Base-by-base conservation (phyloP, 169 alveolate genomes). In the Plasmodium sp. region DNA sequence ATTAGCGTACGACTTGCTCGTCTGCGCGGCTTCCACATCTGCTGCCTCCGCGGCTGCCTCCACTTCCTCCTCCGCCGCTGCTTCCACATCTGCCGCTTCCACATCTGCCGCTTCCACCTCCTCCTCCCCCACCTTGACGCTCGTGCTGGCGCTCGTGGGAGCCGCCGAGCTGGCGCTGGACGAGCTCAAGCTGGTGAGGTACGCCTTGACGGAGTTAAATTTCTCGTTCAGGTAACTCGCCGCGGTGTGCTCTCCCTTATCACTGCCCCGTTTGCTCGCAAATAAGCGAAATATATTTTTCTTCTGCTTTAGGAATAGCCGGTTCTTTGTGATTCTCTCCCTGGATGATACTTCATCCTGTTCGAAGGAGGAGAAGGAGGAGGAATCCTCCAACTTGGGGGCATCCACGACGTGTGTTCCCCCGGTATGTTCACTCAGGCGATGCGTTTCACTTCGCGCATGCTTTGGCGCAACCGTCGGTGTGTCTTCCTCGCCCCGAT, bases 281-380 rank as follows among this genome's bases (percentile, higher is more conserved):
- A 90, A 90, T 79, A 90, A 67, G 39, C 94, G 94, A 56, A 90
- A 90, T 5, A 90, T 56, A 3, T 54, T 80, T 80, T 74, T 90
- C 83, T 14, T 90, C 72, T 90, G 83, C 22, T 81, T 90, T 48
- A 90, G 34, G 73, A 62, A 90, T 67, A 90, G 54, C 74, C 45
- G 67, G 5, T 74, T 90, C 31, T 81, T 80, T 43, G 54, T 39
- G 54, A 31, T 90, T 67, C 75, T 84, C 45, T 45, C 93, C 18
- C 31, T 5, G 74, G 41, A 84, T 2, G 72, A 67, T 18, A 34
- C 43, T 16, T 86, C 93, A 6, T 86, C 93, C 48, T 83, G 77
- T 67, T 67, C 77, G 18, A 27, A 27, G 39, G 43, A 67, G 33
- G 43, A 67, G 5, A 22, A 67, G 77, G n/a, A 18, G 43, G 77